Evolutionary conservation across 2,329 filamentous ascomycete genomes (phyloP).

Genomic region (Colletotrichum viniferum): DNA sequence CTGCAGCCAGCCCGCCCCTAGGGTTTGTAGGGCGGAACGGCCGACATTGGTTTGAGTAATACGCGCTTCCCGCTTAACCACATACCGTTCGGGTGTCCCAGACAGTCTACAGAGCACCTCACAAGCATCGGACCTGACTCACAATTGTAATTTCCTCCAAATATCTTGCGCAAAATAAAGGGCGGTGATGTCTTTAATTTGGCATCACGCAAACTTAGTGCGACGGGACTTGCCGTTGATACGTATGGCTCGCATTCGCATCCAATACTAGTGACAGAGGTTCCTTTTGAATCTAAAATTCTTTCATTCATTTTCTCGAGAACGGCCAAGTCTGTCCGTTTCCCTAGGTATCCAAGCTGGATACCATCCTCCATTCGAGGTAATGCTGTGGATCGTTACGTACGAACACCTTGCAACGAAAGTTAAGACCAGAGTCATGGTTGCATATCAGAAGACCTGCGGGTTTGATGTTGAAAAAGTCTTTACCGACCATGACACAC

Average conservation of each 20-base stretch:
- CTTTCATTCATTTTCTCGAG: accelerated
- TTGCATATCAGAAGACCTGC: not conserved
- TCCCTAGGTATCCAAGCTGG: accelerated
- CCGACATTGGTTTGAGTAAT: not conserved
- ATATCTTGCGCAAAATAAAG: not conserved
- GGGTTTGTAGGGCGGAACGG: not conserved
- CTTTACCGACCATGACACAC: accelerated
- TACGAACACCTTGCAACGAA: not conserved
- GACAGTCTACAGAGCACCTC: too few species aligned
- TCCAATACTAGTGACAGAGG: accelerated
- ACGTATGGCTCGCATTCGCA: not conserved
- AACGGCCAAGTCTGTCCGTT: not conserved
- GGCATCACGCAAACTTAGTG: not conserved
- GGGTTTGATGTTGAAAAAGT: accelerated
- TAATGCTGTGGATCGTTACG: accelerated
- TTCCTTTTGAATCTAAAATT: accelerated
- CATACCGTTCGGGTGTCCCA: not conserved
- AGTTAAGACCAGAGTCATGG: accelerated
- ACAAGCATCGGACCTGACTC: not conserved
- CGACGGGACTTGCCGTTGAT: not conserved
- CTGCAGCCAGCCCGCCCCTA: not conserved
- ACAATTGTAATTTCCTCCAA: not conserved
- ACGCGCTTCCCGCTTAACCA: not conserved
- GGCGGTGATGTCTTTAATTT: not conserved
- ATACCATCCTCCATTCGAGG: not conserved